Conservation (phyloP, 2,329 filamentous ascomycete genomes). For the Botrytis fabae region DNA sequence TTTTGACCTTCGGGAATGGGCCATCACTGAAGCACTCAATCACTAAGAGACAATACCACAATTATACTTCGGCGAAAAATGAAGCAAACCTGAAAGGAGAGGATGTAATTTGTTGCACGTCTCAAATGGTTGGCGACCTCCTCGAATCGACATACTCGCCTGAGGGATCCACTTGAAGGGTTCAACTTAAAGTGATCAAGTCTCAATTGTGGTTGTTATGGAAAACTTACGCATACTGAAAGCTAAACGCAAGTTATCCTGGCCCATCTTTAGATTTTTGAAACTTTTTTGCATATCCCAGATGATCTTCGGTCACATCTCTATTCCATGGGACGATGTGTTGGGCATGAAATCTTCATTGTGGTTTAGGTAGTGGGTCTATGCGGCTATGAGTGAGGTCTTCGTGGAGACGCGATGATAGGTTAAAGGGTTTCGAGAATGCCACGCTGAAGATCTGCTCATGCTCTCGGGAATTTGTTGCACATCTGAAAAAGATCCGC, state of each 20-base stretch:
- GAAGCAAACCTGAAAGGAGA: not conserved
- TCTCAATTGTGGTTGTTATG: not conserved
- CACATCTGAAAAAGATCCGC: not conserved
- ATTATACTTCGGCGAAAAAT: too few species aligned
- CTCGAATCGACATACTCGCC: not conserved
- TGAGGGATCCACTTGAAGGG: not conserved
- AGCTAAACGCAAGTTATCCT: not conserved
- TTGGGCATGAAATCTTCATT: not conserved
- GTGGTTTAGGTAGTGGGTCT: not conserved
- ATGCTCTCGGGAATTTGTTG: not conserved
- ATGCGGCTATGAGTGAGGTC: not conserved
- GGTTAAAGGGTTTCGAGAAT: too few species aligned
- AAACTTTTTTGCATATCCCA: not conserved
- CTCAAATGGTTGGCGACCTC: not conserved
- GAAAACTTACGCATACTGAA: not conserved
- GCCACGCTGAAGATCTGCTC: not conserved
- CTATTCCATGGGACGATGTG: not conserved
- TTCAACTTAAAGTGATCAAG: not conserved
- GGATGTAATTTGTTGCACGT: not conserved
- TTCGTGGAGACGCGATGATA: not conserved
- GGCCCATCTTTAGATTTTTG: not conserved
- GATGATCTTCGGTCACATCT: not conserved
- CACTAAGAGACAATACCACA: not conserved
- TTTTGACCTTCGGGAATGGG: not conserved
- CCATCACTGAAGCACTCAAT: not conserved